Base-by-base conservation (phyloP, 345 rosid genomes). In the Citrus inodora region DNA sequence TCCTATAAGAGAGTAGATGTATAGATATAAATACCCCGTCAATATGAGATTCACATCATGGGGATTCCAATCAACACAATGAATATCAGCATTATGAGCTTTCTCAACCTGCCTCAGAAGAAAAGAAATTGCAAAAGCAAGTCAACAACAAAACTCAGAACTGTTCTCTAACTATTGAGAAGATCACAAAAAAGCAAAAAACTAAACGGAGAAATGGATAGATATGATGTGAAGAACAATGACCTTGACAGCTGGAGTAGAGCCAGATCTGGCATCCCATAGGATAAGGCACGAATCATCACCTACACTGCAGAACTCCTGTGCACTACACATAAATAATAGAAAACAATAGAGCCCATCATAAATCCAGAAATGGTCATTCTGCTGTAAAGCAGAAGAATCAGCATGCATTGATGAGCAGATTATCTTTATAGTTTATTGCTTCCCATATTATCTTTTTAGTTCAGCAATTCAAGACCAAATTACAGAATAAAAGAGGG, bases 51-150 rank as follows among this genome's bases (percentile, higher is more conserved):
- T 91, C 33, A 69, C 79, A 73, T 89, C 90, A 80, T 89, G 89
- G 55, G 87, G 90, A 76, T 91, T 91, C 95, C 95, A 91, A 82
- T 91, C 95, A 69, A 91, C 93, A 69, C 95, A 89, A 70, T 91
- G 95, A 79, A 91, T 80, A 86, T 91, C 95, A 6, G 92, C 83
- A 73, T 74, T 80, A 55, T 91, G 95, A 75, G 95, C 95, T 81
- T 89, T 89, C 80, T 89, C 86, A 55, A 91, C 92, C 95, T 89
- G 85, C 38, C 79, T n/a, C n/a, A 32, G 19, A n/a, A 56, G 68
- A 61, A 71, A 28, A 73, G 59, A 56, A 76, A 16, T 24, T 10
- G 63, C 35, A 71, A 21, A 67, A 21, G 25, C 61, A 62, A 13
- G 53, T 11, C 7, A 55, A 21, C 24, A 65, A 21, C 38, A 46